Evolutionary conservation across 345 rosid genomes (phyloP).

Genomic region (Diplotaxis tenuifolia): DNA sequence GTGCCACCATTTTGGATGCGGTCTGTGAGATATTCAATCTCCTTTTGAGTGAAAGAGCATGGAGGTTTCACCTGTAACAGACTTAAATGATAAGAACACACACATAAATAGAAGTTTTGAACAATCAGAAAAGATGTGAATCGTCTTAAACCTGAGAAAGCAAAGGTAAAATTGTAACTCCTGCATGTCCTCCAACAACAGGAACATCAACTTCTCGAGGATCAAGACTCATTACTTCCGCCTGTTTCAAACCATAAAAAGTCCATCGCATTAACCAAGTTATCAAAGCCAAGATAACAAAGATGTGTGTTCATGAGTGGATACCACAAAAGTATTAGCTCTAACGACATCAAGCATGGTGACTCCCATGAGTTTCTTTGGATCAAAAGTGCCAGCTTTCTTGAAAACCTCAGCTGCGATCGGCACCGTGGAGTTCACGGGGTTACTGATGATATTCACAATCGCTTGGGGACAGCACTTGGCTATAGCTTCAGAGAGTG

Average conservation of each 20-base stretch:
- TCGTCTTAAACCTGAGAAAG: slow-evolving; percentile 64
- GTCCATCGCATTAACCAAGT: not conserved
- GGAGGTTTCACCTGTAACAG: slow-evolving; percentile 71
- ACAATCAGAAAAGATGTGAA: not conserved
- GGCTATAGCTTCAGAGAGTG: slow-evolving; percentile 81
- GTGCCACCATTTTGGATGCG: slow-evolving; percentile 98
- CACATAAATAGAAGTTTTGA: no score
- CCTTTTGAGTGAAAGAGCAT: slow-evolving; percentile 69
- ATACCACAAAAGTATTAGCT: no score
- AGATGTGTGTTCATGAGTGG: no score
- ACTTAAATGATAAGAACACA: not conserved
- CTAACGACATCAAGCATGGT: no score
- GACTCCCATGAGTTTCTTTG: no score
- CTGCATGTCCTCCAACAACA: slow-evolving; percentile 85
- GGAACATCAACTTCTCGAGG: slow-evolving; percentile 75
- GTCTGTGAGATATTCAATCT: slow-evolving; percentile 75
- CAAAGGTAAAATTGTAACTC: slow-evolving; percentile 72
- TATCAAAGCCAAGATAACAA: no score
- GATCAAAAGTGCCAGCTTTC: slow-evolving; percentile 76
- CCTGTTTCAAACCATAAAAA: slow-evolving; percentile 40
- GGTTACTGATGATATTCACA: slow-evolving; percentile 88
- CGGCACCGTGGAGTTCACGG: slow-evolving; percentile 94
- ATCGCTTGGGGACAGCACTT: slow-evolving; percentile 77
- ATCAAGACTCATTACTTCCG: slow-evolving; percentile 76
- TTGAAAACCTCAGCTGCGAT: slow-evolving; percentile 92